Evolutionary conservation across 768 basidiomycete species (phyloP), one percentile per base, ranked within the genome.

Genomic region (Boletus pseudo-olivaceus): DNA sequence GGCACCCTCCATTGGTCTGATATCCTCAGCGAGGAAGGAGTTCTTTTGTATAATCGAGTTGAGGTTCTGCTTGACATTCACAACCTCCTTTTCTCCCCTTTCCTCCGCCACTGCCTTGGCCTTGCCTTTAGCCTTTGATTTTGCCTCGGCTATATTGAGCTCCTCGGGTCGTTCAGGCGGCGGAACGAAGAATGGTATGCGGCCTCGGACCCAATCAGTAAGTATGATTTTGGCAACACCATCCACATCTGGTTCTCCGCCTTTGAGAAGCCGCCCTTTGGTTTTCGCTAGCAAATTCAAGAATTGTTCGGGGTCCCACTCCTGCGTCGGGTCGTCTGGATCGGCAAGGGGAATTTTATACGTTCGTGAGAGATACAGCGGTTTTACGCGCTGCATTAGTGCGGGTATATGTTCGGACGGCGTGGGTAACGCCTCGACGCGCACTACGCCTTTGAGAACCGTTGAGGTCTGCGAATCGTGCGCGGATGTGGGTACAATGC

Each of bases 201-300:
- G 88, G 8, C 96, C 97, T 43, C 97, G 78, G 54, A 98, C 93
- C 96, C 96, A 98, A 70, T 98, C 97, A 69, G 87, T 91, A 65
- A 99, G 73, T 44, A 98, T 76, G 69, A 99, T 95, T 76, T 95
- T 98, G 30, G 96, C 89, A 29, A 95, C 93, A 4, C 89, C 82
- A 65, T 98, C 91, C 42, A 87, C 68, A 71, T 97, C 94, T 3
- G 96, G 92, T 70, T 98, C 96, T 55, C 97, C 97, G 46, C 93
- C 92, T 65, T 93, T 94, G 57, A 96, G 77, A 53, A 98, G 75
- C 49, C 95, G 86, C 1, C 96, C 96, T 66, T 89, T 92, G 83
- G 90, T 90, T 58, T 90, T 79, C 12, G 95, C 97, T 32, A 99
- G 79, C 61, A 82, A 78, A 64, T 89, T 86, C 55, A 99, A 75